These are phyloP conservation scores for Cordyceps cicadae DNA, from an alignment of 2,329 filamentous ascomycete genomes.

Conservation along the genomic window DNA sequence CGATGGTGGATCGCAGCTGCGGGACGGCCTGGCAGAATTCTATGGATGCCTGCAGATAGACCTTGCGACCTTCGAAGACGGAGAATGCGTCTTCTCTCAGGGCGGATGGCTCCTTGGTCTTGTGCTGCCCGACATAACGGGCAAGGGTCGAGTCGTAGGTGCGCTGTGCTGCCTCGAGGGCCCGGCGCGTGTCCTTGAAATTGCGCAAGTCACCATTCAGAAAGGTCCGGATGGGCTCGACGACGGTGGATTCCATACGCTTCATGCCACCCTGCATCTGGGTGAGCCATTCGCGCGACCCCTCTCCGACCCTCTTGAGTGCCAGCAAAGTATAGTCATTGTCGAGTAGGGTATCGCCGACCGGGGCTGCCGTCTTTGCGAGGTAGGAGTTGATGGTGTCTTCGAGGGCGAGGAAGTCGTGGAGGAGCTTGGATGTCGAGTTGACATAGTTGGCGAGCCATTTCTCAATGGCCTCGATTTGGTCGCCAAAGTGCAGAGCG, in stretches of 20 bases:
- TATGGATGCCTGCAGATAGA: constrained; percentile 84
- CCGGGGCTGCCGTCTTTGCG: constrained; percentile 62
- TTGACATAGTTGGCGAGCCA: constrained; percentile 67
- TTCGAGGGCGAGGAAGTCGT: constrained; percentile 66
- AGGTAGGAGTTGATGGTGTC: constrained; percentile 71
- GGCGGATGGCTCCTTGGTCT: constrained; percentile 86
- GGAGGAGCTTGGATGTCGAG: constrained; percentile 46
- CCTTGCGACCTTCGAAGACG: constrained; percentile 83
- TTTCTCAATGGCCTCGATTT: constrained; percentile 82
- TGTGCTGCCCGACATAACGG: constrained; percentile 76
- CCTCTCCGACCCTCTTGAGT: constrained; percentile 76
- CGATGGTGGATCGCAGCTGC: constrained; percentile 73
- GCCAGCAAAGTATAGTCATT: constrained; percentile 91
- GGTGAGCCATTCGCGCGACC: constrained; percentile 80
- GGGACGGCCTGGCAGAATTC: constrained; percentile 87
- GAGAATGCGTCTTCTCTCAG: constrained; percentile 93
- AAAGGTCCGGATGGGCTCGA: constrained; percentile 76
- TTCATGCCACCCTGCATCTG: constrained; percentile 65
- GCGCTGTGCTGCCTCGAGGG: constrained; percentile 73
- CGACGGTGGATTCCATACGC: constrained; percentile 65
- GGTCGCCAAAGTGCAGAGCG: constrained; percentile 77
- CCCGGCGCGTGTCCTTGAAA: constrained; percentile 76
- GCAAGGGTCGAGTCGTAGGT: constrained; percentile 73
- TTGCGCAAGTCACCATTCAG: constrained; percentile 68
- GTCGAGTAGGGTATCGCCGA: constrained; percentile 80